These are phyloP conservation scores for Linum trigynum DNA, from an alignment of 345 rosid species.

Conservation along the genomic window DNA sequence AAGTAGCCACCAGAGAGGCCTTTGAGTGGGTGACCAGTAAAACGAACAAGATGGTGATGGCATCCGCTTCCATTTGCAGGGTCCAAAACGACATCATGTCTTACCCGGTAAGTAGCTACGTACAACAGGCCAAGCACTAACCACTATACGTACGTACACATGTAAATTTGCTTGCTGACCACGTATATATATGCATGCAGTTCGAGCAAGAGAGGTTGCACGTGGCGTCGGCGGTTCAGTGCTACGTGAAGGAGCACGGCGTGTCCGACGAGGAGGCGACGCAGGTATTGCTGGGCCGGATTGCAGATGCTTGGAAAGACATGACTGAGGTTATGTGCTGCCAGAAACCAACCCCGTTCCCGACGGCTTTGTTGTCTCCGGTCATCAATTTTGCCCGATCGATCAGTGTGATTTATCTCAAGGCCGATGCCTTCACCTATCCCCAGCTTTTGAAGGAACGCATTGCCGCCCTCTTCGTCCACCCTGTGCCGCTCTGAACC, in stretches of 20 bases:
- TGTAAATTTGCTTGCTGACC: no score
- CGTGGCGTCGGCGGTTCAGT: background rate
- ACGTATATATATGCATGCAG: background rate
- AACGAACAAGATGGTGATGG: background rate
- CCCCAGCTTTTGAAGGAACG: background rate
- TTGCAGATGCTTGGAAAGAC: background rate
- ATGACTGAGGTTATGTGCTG: background rate
- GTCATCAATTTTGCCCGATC: background rate
- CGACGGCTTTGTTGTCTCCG: background rate
- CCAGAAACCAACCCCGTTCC: background rate
- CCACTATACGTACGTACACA: no score
- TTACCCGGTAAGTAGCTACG: background rate
- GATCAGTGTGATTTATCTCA: background rate
- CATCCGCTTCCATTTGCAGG: background rate
- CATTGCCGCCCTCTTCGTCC: background rate
- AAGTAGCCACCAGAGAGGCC: background rate
- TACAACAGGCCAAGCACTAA: no score
- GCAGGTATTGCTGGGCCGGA: background rate
- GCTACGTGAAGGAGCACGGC: background rate
- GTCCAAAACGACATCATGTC: background rate
- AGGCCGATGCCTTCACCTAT: background rate
- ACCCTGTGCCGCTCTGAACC: background rate
- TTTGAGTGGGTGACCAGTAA: background rate
- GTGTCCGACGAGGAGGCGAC: background rate
- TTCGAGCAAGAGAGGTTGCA: background rate